Conservation (phyloP, 352 stramenopile genomes). For the Phytophthora pinifolia region DNA sequence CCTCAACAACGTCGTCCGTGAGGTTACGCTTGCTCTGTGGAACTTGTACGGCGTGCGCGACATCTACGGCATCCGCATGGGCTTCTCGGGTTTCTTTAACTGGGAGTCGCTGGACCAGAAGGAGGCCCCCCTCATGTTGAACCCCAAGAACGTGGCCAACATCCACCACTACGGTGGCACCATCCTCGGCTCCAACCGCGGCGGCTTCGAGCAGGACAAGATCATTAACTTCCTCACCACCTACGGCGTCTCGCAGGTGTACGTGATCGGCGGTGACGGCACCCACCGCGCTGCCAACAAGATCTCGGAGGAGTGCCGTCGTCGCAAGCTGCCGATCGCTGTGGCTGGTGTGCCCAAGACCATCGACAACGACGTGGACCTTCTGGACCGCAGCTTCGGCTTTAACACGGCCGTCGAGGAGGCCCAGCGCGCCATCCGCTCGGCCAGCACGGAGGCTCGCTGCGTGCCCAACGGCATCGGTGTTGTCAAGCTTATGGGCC, state of each 20-base stretch:
- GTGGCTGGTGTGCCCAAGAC: constrained; percentile 98
- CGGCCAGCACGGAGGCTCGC: constrained; percentile 91
- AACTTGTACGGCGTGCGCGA: constrained; percentile 85
- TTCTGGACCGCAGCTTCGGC: constrained; percentile 98
- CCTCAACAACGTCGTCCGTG: constrained; percentile 98
- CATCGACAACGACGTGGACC: constrained; percentile 99
- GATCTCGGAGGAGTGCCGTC: constrained; percentile 76
- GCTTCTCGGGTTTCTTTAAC: constrained; percentile 82
- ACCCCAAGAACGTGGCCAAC: constrained; percentile 58
- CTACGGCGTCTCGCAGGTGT: constrained; percentile 93
- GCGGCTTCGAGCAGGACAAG: constrained; percentile 97
- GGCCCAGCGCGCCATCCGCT: constrained; percentile 92
- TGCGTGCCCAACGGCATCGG: constrained; percentile 98
- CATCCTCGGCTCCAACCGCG: constrained; percentile 93
- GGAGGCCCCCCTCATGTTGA: constrained; percentile 79
- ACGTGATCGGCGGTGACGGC: constrained; percentile 97
- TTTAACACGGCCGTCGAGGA: constrained; percentile 98
- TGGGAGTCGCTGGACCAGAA: constrained; percentile 79
- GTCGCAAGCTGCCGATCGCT: constrained; percentile 88
- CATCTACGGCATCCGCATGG: constrained; percentile 85
- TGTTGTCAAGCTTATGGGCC: constrained; percentile 99
- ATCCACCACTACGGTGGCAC: constrained; percentile 94
- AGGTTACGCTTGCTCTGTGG: constrained; percentile 94
- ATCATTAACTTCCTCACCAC: constrained; percentile 94
- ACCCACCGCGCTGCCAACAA: constrained; percentile 96